phyloP scores from a whole-genome alignment of 768 basidiomycete species.

The Kondoa malvinella region DNA sequence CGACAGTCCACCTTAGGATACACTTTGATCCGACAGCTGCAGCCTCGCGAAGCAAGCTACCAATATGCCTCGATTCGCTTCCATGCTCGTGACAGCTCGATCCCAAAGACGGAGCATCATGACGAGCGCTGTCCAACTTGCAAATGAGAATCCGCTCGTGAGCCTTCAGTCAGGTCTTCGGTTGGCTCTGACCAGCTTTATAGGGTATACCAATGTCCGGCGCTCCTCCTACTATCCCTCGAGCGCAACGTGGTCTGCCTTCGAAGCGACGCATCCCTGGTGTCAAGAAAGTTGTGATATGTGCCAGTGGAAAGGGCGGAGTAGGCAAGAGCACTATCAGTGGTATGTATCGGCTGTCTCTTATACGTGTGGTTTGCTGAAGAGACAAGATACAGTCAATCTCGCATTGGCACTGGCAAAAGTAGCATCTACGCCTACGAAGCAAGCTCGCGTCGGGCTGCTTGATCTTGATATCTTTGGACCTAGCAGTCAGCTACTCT shows the following conservation, averaged over 20 bases:
- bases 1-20: no score
- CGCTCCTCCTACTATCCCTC: conserved; percentile 35
- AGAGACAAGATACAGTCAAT: no score
- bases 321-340: conserved; percentile 91
- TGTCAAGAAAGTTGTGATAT: conserved; percentile 62
- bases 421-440: conserved; percentile 29
- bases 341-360: conserved; percentile 38
- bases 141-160: conserved; percentile 27
- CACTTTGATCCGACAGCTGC: no score
- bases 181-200: not conserved
- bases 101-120: no score
- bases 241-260: conserved; percentile 31
- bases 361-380: no score
- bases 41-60: no score
- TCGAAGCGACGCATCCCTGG: conserved; percentile 38
- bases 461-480: conserved; percentile 93
- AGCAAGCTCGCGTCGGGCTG: conserved; percentile 53
- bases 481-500: conserved; percentile 33
- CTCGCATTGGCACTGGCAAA: conserved; percentile 57
- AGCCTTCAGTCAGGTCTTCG: not conserved
- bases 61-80: no score
- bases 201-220: conserved; percentile 35
- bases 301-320: conserved; percentile 87
- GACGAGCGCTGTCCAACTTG: not conserved
- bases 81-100: no score